Percentiles rank a stretch among this genome's conserved stretches.
Evolutionary conservation across 345 rosid species (phyloP).

Genomic region (Arabidopsis arenosa): DNA sequence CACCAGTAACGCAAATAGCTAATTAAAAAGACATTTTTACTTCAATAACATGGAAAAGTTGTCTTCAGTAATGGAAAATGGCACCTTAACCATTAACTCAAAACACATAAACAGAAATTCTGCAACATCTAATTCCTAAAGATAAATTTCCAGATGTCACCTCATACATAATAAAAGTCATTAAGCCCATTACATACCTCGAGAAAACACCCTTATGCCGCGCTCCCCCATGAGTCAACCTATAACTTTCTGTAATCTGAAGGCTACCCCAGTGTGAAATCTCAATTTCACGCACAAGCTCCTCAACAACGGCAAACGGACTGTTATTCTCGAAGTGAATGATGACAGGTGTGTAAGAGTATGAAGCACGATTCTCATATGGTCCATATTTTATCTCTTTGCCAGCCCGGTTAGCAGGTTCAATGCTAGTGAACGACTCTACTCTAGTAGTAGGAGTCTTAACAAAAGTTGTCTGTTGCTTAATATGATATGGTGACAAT

Average conservation of each 20-base stretch:
- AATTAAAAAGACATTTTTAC: neutral
- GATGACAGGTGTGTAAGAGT: conserved; percentile 75
- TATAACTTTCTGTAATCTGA: conserved; percentile 88
- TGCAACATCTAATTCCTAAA: conserved; percentile 12
- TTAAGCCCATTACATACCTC: conserved; percentile 53
- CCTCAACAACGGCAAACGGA: conserved; percentile 98
- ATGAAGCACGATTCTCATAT: conserved; percentile 72
- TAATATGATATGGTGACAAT: conserved; percentile 79
- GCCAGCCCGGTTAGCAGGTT: conserved; percentile 77
- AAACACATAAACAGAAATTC: conserved; percentile 1
- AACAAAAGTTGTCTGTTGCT: conserved; percentile 76
- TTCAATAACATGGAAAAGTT: neutral
- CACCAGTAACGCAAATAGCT: neutral
- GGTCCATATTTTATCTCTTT: conserved; percentile 92
- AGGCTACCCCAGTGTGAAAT: conserved; percentile 98
- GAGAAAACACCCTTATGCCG: conserved; percentile 95
- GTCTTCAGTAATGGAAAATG: conserved; percentile 3
- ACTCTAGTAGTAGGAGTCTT: conserved; percentile 85
- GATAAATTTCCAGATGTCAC: neutral
- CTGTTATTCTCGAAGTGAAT: conserved; percentile 92
- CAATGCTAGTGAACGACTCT: conserved; percentile 86
- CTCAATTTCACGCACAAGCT: conserved; percentile 91
- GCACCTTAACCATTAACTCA: conserved; percentile 13
- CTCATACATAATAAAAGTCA: conserved; percentile 6
- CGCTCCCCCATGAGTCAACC: conserved; percentile 92